Evolutionary conservation across 805 yeast genomes (phyloP).

Genomic region (Blastobotrys attinorum): DNA sequence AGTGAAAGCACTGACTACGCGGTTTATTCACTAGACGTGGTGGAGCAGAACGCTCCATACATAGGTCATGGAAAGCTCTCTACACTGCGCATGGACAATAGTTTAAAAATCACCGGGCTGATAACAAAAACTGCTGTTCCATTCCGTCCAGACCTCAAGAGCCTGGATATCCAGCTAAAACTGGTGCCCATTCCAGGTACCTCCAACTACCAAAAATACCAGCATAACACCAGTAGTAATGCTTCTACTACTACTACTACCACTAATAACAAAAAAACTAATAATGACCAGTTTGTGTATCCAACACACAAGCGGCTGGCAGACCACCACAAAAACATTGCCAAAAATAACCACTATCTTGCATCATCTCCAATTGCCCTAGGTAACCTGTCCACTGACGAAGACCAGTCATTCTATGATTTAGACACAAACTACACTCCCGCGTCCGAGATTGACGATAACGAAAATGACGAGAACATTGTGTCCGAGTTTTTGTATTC

Average conservation of each 20-base stretch:
- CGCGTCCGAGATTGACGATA: not conserved
- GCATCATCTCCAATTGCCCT: not conserved
- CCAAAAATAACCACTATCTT: no score
- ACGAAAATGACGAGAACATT: not conserved
- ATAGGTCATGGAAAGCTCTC: constrained; percentile 35
- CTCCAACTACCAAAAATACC: not conserved
- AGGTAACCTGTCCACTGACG: not conserved
- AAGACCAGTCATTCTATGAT: not conserved
- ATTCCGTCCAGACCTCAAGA: not conserved
- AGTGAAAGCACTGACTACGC: constrained; percentile 28
- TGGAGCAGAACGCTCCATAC: constrained; percentile 31
- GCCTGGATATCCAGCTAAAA: not conserved
- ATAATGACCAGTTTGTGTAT: no score
- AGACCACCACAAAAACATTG: no score
- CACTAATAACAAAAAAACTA: not conserved
- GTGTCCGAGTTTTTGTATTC: not conserved
- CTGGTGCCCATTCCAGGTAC: constrained; percentile 2
- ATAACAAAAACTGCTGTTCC: not conserved
- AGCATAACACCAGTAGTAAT: not conserved
- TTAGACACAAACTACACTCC: not conserved
- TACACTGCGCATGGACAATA: not conserved
- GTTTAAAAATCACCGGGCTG: constrained; percentile 8
- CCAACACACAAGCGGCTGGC: not conserved
- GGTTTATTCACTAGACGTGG: constrained; percentile 33
- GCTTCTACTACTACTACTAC: not conserved